Evolutionary conservation across 208 protist genomes (phyloP), one percentile per base, ranked within the genome.

Genomic region (Herpetomonas muscarum): DNA sequence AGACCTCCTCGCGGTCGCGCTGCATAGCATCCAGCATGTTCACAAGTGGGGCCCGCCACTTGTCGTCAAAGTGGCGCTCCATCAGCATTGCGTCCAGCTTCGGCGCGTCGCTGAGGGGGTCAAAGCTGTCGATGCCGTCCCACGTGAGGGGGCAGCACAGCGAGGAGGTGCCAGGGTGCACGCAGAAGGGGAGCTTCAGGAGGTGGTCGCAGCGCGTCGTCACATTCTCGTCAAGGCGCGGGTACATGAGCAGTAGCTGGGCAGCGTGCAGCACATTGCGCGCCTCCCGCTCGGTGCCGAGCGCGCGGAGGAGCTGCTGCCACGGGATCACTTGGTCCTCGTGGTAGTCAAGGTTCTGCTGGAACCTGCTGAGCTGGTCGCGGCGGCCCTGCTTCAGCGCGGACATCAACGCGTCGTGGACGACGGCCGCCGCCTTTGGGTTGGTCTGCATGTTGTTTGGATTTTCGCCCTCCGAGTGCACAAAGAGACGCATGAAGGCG

Each of bases 171-270:
- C 73, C 85, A 6, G 97, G 97, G 63, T 99, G 97, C n/a, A 99
- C 87, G 68, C 86, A 98, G 54, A 99, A 99, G 2, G 98, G 98
- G 3, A 93, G 75, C 74, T 99, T 99, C 12, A 99, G 74, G 42
- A 99, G 79, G 81, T 99, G 98, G 58, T 99, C 98, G 10, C 98
- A 63, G 10, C 76, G 69, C 49, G 96, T 99, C 51, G 83, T 94
- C 7, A 99, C 98, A 34, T 98, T 82, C 37, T 98, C 88, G 82
- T 99, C 98, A 1, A 99, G 73, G 7, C 98, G 72, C 9, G 98
- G 98, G 66, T 98, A 99, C 61, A 96, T 83, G 30, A 96, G 64
- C 15, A 90, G 66, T 31, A 96, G 70, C 58, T 82, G 74, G 12
- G 74, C 76, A 3, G 64, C 89, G 21, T 77, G 56, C 42, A 91